These are phyloP conservation scores for Diaporthe sp. DNA, from an alignment of 2,329 filamentous ascomycete species.

Conservation along the genomic window DNA sequence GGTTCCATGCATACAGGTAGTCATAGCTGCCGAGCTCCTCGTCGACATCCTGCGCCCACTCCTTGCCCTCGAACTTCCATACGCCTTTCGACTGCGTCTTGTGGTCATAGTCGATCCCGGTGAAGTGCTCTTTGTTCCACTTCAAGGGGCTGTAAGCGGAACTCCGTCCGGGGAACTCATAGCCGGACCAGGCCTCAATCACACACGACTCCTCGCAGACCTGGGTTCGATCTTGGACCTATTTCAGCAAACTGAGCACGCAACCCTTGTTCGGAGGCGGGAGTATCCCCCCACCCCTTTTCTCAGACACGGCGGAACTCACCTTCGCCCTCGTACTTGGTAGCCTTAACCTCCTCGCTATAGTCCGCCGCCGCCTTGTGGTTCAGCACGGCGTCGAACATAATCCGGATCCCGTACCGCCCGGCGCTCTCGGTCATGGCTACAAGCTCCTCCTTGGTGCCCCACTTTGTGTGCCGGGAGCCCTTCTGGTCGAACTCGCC, in stretches of 20 bases:
- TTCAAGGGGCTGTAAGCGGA: conserved; percentile 69
- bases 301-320: conserved; percentile 39
- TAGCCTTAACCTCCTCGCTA: conserved; percentile 67
- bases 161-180: conserved; percentile 71
- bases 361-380: conserved; percentile 77
- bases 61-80: conserved; percentile 72
- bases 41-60: conserved; percentile 69
- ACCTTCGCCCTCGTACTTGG: conserved; percentile 66
- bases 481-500: conserved; percentile 81
- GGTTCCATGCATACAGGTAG: conserved; percentile 43
- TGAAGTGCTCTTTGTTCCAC: conserved; percentile 76
- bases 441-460: conserved; percentile 69
- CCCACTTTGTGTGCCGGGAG: conserved; percentile 73
- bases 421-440: conserved; percentile 62
- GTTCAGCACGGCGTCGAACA: conserved; percentile 79
- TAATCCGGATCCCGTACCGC: conserved; percentile 64
- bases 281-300: background rate
- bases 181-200: conserved; percentile 76
- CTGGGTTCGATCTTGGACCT: conserved; percentile 60
- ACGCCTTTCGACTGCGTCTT: conserved; percentile 65
- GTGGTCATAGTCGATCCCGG: conserved; percentile 74
- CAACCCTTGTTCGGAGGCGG: background rate
- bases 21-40: conserved; percentile 72
- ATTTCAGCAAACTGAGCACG: conserved; percentile 22
- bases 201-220: conserved; percentile 65